Percentiles rank a stretch among this genome's conserved stretches.
phyloP scores from a whole-genome alignment of 2,329 filamentous ascomycete genomes.

The Nemania sp. region DNA sequence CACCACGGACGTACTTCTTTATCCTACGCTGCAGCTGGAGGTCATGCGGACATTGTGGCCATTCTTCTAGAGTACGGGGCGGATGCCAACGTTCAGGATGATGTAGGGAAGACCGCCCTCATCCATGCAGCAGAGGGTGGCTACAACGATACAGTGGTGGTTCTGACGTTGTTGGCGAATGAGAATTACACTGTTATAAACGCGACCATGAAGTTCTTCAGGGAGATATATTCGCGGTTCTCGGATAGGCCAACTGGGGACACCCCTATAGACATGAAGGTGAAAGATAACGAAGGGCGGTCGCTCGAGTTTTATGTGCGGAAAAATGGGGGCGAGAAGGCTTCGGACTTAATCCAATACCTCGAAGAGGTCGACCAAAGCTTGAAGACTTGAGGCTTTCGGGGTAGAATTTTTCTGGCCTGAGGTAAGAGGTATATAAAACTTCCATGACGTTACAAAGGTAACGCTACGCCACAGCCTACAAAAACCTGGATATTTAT shows the following conservation, averaged over 20 bases:
- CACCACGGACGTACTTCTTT: background rate
- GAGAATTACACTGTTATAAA: background rate
- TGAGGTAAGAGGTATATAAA: no score
- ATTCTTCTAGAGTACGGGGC: background rate
- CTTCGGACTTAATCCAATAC: no score
- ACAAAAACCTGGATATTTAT: no score
- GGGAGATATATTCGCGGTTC: background rate
- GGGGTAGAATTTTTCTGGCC: no score
- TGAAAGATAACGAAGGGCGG: constrained; percentile 9
- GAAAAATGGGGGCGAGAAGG: no score
- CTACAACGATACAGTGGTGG: background rate
- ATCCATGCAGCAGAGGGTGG: background rate
- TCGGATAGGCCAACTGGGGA: background rate
- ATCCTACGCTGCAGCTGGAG: constrained; percentile 6
- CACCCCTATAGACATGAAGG: background rate
- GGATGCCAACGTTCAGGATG: background rate
- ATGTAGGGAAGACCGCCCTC: background rate
- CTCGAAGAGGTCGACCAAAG: no score
- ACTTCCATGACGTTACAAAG: no score
- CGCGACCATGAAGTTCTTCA: background rate
- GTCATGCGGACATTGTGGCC: background rate
- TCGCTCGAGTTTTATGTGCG: no score
- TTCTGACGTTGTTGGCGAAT: background rate
- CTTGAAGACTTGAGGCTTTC: no score
- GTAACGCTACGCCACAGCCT: no score